Evolutionary conservation across 306 rosid species (phyloP), one percentile per base, ranked within the genome.

Genomic region (Castanospermum australe): DNA sequence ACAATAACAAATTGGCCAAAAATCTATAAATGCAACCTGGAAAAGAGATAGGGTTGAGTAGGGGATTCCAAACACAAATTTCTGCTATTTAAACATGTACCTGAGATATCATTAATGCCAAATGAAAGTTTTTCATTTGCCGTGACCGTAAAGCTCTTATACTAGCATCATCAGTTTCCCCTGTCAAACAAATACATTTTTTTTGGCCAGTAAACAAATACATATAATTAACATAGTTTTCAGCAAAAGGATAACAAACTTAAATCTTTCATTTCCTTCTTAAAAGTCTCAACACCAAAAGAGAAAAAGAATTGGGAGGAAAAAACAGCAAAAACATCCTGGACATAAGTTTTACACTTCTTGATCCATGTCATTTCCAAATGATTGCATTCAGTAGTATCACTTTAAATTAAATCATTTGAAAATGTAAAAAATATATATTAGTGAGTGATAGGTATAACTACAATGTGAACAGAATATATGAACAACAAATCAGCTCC

Each of bases 101-200:
- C 94, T 86, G 93, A 64, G 99, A 95, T 71, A 90, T 88, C 94
- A 95, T 83, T 57, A 95, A 72, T 9, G 90, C 98, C 88, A 95
- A 81, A 83, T 95, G 99, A 32, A 95, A 91, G 70, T 93, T 95
- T 88, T 91, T 95, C 97, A 93, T 91, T 89, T 95, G 99, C 42
- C 97, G 88, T 52, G 93, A 72, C 20, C 98, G 94, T 76, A 95
- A 47, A 75, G 88, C 94, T 71, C 73, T 93, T 64, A 89, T 71
- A 67, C 69, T 75, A 25, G 82, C 73, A 82, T 91, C 90, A 80
- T 85, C 81, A 24, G 96, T 90, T 81, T 95, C 98, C 67, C 99
- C 99, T 95, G 92, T 63, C 41, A 50, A 51, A 68, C 65, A 78
- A 61, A 66, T 12, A 83, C 1, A 67, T 24, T n/a, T n/a, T n/a